phyloP scores from a whole-genome alignment of 2,329 filamentous ascomycete genomes.

The Aspergillus piperis region DNA sequence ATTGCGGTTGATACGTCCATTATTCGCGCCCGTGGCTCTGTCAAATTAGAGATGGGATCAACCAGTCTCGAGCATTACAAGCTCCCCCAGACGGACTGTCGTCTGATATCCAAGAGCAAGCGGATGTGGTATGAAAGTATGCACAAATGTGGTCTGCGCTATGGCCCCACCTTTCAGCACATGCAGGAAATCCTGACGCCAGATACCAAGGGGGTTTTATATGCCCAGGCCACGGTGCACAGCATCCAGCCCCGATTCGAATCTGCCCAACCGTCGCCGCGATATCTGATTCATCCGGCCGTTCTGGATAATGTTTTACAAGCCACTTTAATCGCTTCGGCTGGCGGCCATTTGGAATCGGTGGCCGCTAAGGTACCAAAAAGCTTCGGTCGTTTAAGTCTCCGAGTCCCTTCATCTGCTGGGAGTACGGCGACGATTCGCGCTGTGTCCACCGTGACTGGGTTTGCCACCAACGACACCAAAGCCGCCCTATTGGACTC shows the following conservation, averaged over 20 bases:
- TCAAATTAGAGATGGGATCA: background rate
- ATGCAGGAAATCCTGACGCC: background rate
- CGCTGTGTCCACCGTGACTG: background rate
- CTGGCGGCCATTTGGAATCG: background rate
- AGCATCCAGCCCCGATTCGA: background rate
- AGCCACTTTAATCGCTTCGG: background rate
- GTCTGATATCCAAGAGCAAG: background rate
- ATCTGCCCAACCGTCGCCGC: background rate
- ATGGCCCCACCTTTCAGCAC: background rate
- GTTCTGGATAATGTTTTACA: background rate
- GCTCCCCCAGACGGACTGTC: background rate
- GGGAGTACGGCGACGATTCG: background rate
- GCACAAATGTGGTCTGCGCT: background rate
- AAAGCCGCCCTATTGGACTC: background rate
- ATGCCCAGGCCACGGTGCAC: background rate
- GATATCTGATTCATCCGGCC: background rate
- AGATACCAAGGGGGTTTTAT: background rate
- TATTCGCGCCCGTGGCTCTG: background rate
- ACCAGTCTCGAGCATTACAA: background rate
- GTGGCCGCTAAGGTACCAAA: background rate
- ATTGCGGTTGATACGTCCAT: background rate
- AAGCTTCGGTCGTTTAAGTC: background rate
- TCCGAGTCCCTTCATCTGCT: background rate
- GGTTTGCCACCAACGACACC: background rate
- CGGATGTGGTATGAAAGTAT: background rate